A percentile compares a stretch with the other conserved stretches of the same genome.
phyloP scores from a whole-genome alignment of 2,329 filamentous ascomycete genomes.

The Fusarium longipes region DNA sequence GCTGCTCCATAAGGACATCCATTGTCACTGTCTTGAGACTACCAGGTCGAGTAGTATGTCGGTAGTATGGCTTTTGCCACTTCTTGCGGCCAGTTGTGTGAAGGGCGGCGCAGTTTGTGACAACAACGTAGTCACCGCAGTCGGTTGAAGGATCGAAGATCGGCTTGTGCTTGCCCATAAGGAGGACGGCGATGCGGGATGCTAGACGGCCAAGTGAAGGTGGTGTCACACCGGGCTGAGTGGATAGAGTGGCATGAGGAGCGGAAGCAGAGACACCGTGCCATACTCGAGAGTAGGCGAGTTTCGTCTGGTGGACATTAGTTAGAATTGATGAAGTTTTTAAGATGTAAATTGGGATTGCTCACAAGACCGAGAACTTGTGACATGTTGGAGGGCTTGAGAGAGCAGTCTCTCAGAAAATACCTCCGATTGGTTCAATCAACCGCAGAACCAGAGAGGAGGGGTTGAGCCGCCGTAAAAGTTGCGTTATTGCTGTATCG shows the following conservation, averaged over 20 bases:
- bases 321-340: slow-evolving; percentile 24
- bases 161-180: slow-evolving; percentile 99
- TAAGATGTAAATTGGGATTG: slow-evolving; percentile 15
- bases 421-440: slow-evolving; percentile 20
- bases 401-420: slow-evolving; percentile 37
- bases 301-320: slow-evolving; percentile 74
- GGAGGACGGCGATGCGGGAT: slow-evolving; percentile 83
- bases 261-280: slow-evolving; percentile 82
- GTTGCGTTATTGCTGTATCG: slow-evolving; percentile 37
- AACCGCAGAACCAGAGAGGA: slow-evolving; percentile 22
- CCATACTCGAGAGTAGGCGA: slow-evolving; percentile 97
- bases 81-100: slow-evolving; percentile 92
- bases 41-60: slow-evolving; percentile 91
- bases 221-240: slow-evolving; percentile 66
- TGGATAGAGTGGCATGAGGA: slow-evolving; percentile 71
- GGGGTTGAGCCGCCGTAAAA: slow-evolving; percentile 30
- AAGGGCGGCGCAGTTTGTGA: slow-evolving; percentile 86
- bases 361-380: slow-evolving; percentile 80
- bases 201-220: slow-evolving; percentile 92
- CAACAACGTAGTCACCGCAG: slow-evolving; percentile 98
- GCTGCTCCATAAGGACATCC: slow-evolving; percentile 94
- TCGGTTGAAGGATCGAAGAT: slow-evolving; percentile 97
- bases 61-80: slow-evolving; percentile 94
- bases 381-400: slow-evolving; percentile 69
- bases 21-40: slow-evolving; percentile 89